Evolutionary conservation across 306 rosid genomes (phyloP).

Genomic region (Aeschynomene evenia): DNA sequence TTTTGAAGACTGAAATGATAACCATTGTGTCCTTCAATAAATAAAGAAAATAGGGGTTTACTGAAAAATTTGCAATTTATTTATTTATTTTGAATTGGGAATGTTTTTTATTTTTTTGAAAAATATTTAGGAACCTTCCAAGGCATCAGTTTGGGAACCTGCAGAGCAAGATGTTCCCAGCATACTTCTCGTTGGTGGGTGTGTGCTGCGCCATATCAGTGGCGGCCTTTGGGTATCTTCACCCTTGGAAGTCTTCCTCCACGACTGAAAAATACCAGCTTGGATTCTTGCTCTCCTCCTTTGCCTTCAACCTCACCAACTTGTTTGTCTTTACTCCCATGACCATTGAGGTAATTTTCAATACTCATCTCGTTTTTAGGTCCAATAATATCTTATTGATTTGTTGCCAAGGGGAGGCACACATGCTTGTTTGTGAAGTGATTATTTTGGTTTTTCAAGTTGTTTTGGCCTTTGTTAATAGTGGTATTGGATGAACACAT

Average conservation of each 20-base stretch:
- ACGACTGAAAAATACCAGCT: conserved; percentile 83
- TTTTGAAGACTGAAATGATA: not conserved
- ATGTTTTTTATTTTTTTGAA: not conserved
- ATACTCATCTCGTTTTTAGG: not conserved
- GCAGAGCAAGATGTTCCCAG: conserved; percentile 99
- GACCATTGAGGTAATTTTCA: conserved; percentile 78
- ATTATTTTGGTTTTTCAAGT: not conserved
- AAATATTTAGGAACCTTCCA: conserved; percentile 83
- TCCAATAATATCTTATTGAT: not conserved
- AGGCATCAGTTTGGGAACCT: conserved; percentile 98
- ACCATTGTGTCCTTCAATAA: not conserved
- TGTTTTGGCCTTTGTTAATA: not conserved
- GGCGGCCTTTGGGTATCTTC: conserved; percentile 82
- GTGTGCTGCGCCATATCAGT: conserved; percentile 67
- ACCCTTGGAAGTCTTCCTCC: conserved; percentile 85
- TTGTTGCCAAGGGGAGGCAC: not conserved
- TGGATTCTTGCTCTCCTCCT: conserved; percentile 82
- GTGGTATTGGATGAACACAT: too few relatives aligned
- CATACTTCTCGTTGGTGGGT: conserved; percentile 81
- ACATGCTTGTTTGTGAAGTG: not conserved
- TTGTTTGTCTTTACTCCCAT: conserved; percentile 90
- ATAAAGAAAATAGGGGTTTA: too few relatives aligned
- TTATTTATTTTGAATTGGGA: not conserved
- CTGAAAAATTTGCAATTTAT: not conserved
- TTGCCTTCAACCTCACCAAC: conserved; percentile 82